Percentiles rank a stretch among this genome's conserved stretches.
Evolutionary conservation across 148 eudicot genomes (phyloP).

Genomic region (Nyssa sinensis): DNA sequence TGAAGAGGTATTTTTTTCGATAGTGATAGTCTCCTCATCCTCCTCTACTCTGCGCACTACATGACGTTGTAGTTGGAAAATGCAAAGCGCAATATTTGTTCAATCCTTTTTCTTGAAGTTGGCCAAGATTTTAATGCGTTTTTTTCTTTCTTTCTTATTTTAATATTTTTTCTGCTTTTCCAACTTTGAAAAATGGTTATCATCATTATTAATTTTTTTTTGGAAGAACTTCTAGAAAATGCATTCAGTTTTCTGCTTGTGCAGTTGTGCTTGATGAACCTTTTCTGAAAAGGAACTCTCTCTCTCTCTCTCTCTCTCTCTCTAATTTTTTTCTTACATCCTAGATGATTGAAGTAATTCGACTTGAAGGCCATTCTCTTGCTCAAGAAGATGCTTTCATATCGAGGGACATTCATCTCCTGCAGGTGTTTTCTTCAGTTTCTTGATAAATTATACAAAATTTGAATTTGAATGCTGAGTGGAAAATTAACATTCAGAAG

Average conservation of each 20-base stretch:
- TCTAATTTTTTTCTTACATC: slow-evolving; percentile 10
- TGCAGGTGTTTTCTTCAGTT: slow-evolving; percentile 55
- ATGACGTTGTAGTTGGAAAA: not conserved
- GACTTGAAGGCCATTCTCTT: slow-evolving; percentile 86
- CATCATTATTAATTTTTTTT: not conserved
- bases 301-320: no score
- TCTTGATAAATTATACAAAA: not conserved
- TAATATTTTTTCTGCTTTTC: not conserved
- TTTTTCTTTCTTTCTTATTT: not conserved
- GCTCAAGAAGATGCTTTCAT: slow-evolving; percentile 75
- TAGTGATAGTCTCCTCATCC: not conserved
- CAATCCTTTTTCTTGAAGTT: not conserved
- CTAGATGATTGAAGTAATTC: slow-evolving; percentile 86
- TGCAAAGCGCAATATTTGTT: not conserved
- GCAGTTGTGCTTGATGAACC: not conserved
- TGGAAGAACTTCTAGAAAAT: not conserved
- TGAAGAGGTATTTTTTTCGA: slow-evolving; percentile 61
- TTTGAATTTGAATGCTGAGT: not conserved
- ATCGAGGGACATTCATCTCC: slow-evolving; percentile 77
- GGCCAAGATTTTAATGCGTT: not conserved
- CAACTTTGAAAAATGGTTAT: no score
- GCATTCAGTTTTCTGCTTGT: not conserved
- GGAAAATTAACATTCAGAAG: not conserved
- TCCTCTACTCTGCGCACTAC: slow-evolving; percentile 4
- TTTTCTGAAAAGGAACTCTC: no score